Base-by-base conservation (phyloP, 75 land plant genomes). In the Picea sitchensis region DNA sequence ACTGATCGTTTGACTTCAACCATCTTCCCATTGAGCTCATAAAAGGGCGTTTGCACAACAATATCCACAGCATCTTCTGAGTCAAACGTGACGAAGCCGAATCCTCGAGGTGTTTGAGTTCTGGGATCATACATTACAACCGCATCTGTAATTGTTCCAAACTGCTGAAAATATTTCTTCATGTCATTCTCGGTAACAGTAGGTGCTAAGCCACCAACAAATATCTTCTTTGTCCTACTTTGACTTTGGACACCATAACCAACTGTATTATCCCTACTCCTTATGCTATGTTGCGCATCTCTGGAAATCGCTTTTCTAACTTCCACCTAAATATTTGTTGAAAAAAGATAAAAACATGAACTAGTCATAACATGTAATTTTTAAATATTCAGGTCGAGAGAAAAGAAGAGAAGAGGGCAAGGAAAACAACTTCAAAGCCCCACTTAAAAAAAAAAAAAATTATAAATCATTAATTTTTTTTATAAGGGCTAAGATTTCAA, bases 1-100 rank as follows among this genome's bases (percentile, higher is more conserved):
- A 96, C 90, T 74, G 99, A 98, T 32, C 91, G 76, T 85, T 96
- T 96, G 9, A 96, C 99, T 84, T 96, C 98, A 68, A 96, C 99
- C 92, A 92, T 88, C 82, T 96, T 94, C 2, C 92, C 99, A 80
- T 92, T 96, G 23, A 96, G 93, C 80, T 96, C 95, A 82, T 96
- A 98, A 82, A 96, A 92, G n/a, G 95, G 88, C 72, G 88, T 94
- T 51, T 78, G 76, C 68, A 96, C 77, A 15, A 91, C 99, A 65
- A 82, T 89, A 11, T 96, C 99, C 68, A 96, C 95, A 38, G 93
- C 89, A 78, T 96, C 98, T 82, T 96, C 98, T 23, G 93, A 90
- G 79, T 92, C 99, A 82, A 80, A 96, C 63, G 95, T 96, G 71
- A 95, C 90, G 81, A 87, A 87, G 63, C 87, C 89, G 85, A 87